phyloP scores from a whole-genome alignment of 352 stramenopile genomes.

The Globisporangium takayamanum region DNA sequence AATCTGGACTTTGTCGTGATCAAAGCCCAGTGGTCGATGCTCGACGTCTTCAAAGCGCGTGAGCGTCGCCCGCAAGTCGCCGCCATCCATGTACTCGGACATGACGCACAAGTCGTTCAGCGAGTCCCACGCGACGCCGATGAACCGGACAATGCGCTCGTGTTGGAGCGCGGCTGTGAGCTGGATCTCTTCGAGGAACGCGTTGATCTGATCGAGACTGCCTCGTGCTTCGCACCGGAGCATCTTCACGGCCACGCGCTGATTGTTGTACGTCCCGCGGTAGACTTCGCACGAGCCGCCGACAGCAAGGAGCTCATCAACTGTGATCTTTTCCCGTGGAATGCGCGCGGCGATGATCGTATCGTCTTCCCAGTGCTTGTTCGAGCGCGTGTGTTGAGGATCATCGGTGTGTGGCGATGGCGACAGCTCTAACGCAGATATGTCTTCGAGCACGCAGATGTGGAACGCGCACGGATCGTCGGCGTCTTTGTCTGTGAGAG shows the following conservation, averaged over 20 bases:
- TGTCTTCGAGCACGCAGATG: not conserved
- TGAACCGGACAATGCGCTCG: constrained; percentile 29
- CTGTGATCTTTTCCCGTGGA: constrained; percentile 24
- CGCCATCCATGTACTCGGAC: constrained; percentile 35
- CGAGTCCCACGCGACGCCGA: constrained; percentile 46
- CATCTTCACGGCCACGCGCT: constrained; percentile 44
- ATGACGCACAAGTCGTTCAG: constrained; percentile 35
- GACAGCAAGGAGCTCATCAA: constrained; percentile 19
- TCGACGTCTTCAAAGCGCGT: constrained; percentile 23
- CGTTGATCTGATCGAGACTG: constrained; percentile 23
- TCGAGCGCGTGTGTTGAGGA: too few relatives aligned
- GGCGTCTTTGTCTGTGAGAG: too few relatives aligned
- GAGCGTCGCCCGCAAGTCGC: constrained; percentile 32
- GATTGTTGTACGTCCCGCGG: constrained; percentile 24
- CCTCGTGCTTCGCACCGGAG: constrained; percentile 25
- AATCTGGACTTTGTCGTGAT: constrained; percentile 28
- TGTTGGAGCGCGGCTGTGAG: constrained; percentile 37
- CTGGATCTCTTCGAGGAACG: constrained; percentile 42
- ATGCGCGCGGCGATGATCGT: constrained; percentile 30
- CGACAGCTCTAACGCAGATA: not conserved
- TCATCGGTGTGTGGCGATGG: not conserved
- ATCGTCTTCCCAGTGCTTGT: constrained; percentile 27
- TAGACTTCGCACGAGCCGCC: constrained; percentile 50
- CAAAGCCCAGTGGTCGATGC: constrained; percentile 23
- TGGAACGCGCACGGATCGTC: too few relatives aligned